Evolutionary conservation across 2,329 filamentous ascomycete species (phyloP).

Genomic region (Ophiostoma fasciatum): DNA sequence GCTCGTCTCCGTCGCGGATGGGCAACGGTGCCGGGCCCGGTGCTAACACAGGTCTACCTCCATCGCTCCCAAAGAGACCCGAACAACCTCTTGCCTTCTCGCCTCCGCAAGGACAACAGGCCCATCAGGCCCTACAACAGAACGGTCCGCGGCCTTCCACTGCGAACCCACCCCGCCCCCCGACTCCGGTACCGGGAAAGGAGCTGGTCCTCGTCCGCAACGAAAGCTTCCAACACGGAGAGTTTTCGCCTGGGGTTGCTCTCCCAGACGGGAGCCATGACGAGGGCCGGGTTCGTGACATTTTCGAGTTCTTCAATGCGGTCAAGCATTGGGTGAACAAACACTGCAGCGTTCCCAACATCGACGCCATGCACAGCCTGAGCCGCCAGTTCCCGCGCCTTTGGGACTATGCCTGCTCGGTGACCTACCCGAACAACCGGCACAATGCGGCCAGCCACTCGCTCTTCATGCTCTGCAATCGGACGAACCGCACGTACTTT

Average conservation of each 20-base stretch:
- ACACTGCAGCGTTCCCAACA: constrained; percentile 6
- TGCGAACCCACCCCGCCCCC: not conserved
- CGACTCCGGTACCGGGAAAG: not conserved
- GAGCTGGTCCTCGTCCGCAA: constrained; percentile 1
- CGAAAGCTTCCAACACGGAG: not conserved
- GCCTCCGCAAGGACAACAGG: not conserved
- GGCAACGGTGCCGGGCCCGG: no score
- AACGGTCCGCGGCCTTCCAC: not conserved
- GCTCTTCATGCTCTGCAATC: constrained; percentile 19
- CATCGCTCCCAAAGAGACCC: no score
- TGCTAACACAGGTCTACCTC: no score
- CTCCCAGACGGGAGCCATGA: not conserved
- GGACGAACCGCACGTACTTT: constrained; percentile 19
- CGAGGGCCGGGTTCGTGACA: constrained; percentile 5
- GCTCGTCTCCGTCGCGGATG: no score
- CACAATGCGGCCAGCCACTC: constrained; percentile 19
- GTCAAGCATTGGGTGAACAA: constrained; percentile 10
- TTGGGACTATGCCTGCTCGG: constrained; percentile 23
- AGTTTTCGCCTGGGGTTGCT: constrained; percentile 4
- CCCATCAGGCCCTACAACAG: not conserved
- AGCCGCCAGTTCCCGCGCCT: constrained; percentile 11
- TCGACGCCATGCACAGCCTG: constrained; percentile 2
- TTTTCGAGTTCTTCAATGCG: constrained; percentile 11
- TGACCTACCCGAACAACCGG: constrained; percentile 15
- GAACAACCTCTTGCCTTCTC: no score